phyloP scores from a whole-genome alignment of 2,329 filamentous ascomycete species.

The Diaporthe aspalathi region DNA sequence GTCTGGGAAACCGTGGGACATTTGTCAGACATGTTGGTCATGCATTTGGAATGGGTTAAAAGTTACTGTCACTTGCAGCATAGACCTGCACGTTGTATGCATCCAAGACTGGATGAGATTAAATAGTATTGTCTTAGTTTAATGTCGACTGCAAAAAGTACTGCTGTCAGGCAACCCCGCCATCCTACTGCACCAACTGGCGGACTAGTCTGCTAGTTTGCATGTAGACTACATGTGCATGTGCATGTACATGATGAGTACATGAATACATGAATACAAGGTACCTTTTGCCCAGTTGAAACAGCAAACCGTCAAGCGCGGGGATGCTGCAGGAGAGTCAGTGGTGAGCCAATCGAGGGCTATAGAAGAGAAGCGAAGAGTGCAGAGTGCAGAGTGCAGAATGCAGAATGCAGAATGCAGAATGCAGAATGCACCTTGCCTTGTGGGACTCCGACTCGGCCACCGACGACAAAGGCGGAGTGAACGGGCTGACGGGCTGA shows the following conservation, averaged over 20 bases:
- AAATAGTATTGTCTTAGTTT: no score
- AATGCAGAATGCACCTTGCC: no score
- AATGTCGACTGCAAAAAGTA: no score
- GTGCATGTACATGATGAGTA: no score
- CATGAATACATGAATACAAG: background rate
- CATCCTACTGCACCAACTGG: background rate
- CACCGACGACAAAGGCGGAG: constrained; percentile 15
- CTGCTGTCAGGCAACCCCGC: background rate
- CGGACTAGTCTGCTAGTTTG: background rate
- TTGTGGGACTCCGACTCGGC: constrained; percentile 24
- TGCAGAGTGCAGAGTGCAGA: no score
- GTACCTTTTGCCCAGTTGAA: background rate
- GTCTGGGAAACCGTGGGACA: background rate
- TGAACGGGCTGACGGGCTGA: constrained; percentile 10
- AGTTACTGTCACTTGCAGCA: background rate
- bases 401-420: no score
- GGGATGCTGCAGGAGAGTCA: constrained; percentile 3
- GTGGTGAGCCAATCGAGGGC: constrained; percentile 11
- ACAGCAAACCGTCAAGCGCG: constrained; percentile 9
- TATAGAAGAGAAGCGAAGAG: background rate
- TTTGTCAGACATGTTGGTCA: constrained; percentile 22
- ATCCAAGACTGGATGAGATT: background rate
- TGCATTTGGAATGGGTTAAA: background rate
- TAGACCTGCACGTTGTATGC: background rate
- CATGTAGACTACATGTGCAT: no score